Base-by-base conservation (phyloP, 495 filamentous ascomycete species). In the Rhypophila decipiens region DNA sequence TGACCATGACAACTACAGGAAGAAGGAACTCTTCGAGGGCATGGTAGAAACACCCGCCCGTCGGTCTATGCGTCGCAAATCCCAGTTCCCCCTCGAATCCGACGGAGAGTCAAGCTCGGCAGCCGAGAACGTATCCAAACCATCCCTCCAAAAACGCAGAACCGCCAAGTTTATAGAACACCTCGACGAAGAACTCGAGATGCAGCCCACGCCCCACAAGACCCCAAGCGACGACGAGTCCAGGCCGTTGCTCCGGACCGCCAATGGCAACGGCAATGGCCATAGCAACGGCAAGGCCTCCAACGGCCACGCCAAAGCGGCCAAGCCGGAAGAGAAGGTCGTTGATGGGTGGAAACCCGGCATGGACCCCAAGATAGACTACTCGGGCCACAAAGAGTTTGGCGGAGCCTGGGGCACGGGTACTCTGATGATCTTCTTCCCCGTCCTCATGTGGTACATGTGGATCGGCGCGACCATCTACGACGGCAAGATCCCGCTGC, bases 381-480 rank as follows among this genome's bases (percentile, higher is more conserved):
- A 79, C 60, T 88, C 84, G 42, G 86, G 83, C 39, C 75, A 86
- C 47, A 87, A 85, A 60, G 93, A 98, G 59, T 96, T 98, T 58
- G 88, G 90, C 48, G 93, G 93, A 47, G 82, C 87, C 2, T 69
- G 68, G 40, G 90, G 90, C 46, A 82, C 88, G 20, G 63, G 71
- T 18, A 71, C 81, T 44, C 88, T 95, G 80, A 98, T 98, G 88
- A 73, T 93, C 49, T 84, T 82, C 39, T 98, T 96, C 66, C 93
- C 93, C 11, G 29, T 85, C 36, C 74, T 98, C 51, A 98, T 98
- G 93, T 96, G 85, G 73, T 96, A 95, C 72, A 91, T 98, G 88
- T 98, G 91, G 91, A 84, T 95, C 61, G 93, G 93, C 23, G 87
- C 90, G 33, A 88, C 82, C 38, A 91, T 89, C 66, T 98, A 95